A percentile compares a stretch with the other conserved stretches of the same genome.
Conservation (phyloP, 306 rosid species). For the Medicago arabica region DNA sequence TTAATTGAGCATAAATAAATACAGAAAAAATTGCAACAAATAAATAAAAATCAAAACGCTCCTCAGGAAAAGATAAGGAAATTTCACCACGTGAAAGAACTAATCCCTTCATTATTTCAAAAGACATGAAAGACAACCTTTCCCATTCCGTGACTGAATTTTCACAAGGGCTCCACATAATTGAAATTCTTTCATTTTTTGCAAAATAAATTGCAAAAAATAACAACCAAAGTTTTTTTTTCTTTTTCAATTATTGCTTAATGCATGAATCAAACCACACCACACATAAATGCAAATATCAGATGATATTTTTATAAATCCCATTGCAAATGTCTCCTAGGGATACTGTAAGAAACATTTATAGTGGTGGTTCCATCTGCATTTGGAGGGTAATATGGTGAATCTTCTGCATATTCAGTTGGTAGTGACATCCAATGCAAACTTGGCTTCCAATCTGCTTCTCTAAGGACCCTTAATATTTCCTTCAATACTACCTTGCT, state of each 20-base stretch:
- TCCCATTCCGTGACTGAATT: neutral
- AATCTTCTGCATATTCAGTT: constrained; percentile 62
- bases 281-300: neutral
- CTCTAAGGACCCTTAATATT: constrained; percentile 58
- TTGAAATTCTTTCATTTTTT: neutral
- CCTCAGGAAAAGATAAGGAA: neutral
- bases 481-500: constrained; percentile 75
- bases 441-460: constrained; percentile 78
- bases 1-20: neutral
- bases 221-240: neutral
- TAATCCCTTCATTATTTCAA: neutral
- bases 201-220: neutral
- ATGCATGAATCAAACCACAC: neutral
- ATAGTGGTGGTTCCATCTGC: constrained; percentile 50
- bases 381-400: constrained; percentile 50
- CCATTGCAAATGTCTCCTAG: constrained; percentile 40
- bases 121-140: neutral
- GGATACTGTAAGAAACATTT: constrained; percentile 33
- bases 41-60: neutral
- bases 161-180: neutral
- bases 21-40: constrained; percentile 4
- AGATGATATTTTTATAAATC: constrained; percentile 22
- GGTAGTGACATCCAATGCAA: constrained; percentile 67
- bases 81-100: constrained; percentile 17
- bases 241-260: neutral